These are phyloP conservation scores for Cordyceps sp. DNA, from an alignment of 2,329 filamentous ascomycete species.

Conservation along the genomic window DNA sequence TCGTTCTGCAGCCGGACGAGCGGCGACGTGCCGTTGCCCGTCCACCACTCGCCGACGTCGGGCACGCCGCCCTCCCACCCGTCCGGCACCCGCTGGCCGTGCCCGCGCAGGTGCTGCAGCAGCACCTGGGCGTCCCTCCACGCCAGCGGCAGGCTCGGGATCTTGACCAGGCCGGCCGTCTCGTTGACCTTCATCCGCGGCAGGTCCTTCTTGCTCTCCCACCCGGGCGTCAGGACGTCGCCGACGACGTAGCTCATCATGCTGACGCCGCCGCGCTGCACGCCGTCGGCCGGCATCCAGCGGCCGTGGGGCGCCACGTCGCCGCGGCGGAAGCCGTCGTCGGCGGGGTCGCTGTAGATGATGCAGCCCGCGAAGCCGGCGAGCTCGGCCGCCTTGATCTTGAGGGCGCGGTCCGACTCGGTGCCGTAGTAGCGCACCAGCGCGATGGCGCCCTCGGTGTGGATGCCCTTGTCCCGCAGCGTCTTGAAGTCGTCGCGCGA, in stretches of 20 bases:
- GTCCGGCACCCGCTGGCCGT: conserved; percentile 50
- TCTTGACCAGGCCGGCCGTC: conserved; percentile 57
- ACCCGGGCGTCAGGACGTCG: conserved; percentile 84
- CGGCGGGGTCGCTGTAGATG: conserved; percentile 78
- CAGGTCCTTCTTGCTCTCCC: conserved; percentile 50
- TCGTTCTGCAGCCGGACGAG: conserved; percentile 69
- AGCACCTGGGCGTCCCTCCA: conserved; percentile 79
- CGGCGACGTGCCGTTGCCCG: conserved; percentile 59
- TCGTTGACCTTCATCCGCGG: conserved; percentile 54
- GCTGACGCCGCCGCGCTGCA: conserved; percentile 69
- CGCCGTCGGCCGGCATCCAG: conserved; percentile 65
- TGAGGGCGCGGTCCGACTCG: conserved; percentile 56
- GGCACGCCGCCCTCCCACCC: conserved; percentile 67
- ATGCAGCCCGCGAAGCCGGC: conserved; percentile 78
- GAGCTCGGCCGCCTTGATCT: conserved; percentile 78
- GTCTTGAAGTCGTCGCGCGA: conserved; percentile 66
- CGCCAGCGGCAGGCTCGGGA: conserved; percentile 77
- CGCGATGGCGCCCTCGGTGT: conserved; percentile 64
- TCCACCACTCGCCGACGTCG: conserved; percentile 66
- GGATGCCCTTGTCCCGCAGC: conserved; percentile 54
- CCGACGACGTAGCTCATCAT: conserved; percentile 72
- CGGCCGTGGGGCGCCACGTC: conserved; percentile 58
- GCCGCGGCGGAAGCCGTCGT: conserved; percentile 67
- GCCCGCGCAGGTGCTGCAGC: conserved; percentile 57
- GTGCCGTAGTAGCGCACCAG: conserved; percentile 68